phyloP scores from a whole-genome alignment of 2,329 filamentous ascomycete species.

The Cladophialophora chaetospira region DNA sequence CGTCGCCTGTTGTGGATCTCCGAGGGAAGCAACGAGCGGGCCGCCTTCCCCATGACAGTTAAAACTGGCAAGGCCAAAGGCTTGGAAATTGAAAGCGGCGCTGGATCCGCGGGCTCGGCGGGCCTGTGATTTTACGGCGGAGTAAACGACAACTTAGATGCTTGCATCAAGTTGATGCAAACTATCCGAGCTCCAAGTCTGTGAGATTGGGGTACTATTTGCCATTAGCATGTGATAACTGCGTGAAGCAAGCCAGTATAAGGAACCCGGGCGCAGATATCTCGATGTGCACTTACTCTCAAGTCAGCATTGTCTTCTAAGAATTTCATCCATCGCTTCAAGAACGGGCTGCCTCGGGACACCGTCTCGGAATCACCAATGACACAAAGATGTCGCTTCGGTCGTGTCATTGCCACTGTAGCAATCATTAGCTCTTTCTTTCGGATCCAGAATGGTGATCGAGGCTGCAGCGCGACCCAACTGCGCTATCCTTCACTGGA shows the following conservation, averaged over 20 bases:
- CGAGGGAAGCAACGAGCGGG: background rate
- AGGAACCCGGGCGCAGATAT: background rate
- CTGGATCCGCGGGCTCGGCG: background rate
- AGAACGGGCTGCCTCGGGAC: slow-evolving; percentile 79
- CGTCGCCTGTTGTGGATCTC: background rate
- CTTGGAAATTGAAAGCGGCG: background rate
- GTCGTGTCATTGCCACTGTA: slow-evolving; percentile 92
- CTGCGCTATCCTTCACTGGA: slow-evolving; percentile 3
- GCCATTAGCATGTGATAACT: background rate
- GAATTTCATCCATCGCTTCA: slow-evolving; percentile 88
- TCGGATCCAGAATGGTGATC: background rate
- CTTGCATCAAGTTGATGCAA: too few relatives aligned
- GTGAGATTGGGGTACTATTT: slow-evolving; percentile 68
- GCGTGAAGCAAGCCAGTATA: background rate
- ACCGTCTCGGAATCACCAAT: slow-evolving; percentile 95
- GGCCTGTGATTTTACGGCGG: background rate
- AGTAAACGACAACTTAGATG: too few relatives aligned
- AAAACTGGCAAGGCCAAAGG: too few relatives aligned
- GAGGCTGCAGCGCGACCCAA: slow-evolving; percentile 33
- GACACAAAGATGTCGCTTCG: slow-evolving; percentile 84
- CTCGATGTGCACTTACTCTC: slow-evolving; percentile 43
- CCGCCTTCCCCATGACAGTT: background rate
- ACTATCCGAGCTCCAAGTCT: slow-evolving; percentile 39
- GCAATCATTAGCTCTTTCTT: slow-evolving; percentile 20
- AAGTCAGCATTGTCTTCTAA: slow-evolving; percentile 88